Evolutionary conservation across 345 rosid genomes (phyloP), one percentile per base, ranked within the genome.

Genomic region (Balakata baccata): DNA sequence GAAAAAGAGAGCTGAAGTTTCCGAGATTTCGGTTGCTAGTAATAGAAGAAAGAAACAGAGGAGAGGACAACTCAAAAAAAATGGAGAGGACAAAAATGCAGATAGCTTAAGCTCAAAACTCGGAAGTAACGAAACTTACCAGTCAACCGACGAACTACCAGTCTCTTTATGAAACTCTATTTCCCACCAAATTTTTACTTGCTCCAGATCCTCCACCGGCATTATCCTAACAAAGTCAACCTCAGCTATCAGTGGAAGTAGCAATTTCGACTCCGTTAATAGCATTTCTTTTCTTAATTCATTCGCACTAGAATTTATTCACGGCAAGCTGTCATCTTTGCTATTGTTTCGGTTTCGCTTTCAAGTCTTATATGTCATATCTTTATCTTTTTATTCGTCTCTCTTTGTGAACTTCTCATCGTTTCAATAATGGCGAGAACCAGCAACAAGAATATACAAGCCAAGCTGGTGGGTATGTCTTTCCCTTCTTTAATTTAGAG

Each of bases 381-480:
- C 25, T 4, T 18, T 56, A 3, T 69, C 18, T 54, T 16, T 46
- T 12, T 39, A 58, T 4, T 7, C 16, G 11, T 45, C 23, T 56
- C 9, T 56, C n/a, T 67, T 17, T 52, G 29, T 25, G 18, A 46
- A 34, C 14, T 34, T 49, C 20, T 67, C 11, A 22, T 66, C 66
- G 66, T 13, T 71, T 61, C 34, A 59, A 50, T 69, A 20, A 85
- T 86, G 93, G 87, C 86, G 3, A 82, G 89, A 67, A 79, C 86
- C 0, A 78, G 89, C 77, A 86, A 78, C 86, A 90, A 83, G 81
- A 90, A 87, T 84, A 84, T 86, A 71, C 96, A 90, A 84, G 93
- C 93, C 85, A 90, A 90, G 85, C 93, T 90, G 96, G 96, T 90
- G 83, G 91, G 90, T 87, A 90, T 78, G 88, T 85, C 79, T 80